Evolutionary conservation across 148 eudicot genomes (phyloP).

Genomic region (Chenopodium album): DNA sequence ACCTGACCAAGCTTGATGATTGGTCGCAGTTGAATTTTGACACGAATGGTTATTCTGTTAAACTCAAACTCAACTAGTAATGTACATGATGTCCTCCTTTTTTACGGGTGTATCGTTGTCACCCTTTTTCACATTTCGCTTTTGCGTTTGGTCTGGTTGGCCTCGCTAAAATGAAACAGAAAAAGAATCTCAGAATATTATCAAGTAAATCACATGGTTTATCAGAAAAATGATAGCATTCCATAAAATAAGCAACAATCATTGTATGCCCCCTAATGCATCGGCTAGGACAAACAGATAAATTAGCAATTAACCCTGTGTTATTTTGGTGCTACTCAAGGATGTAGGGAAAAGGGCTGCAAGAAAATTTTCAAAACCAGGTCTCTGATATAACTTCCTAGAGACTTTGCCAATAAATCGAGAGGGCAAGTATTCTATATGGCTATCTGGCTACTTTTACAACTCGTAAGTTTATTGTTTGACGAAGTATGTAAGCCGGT

Average conservation of each 20-base stretch:
- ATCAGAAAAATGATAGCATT: neutral
- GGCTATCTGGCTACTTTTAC: too few relatives aligned
- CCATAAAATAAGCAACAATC: too few relatives aligned
- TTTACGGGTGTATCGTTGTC: slow-evolving; percentile 62
- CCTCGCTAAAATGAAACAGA: slow-evolving; percentile 59
- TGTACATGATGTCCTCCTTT: slow-evolving; percentile 58
- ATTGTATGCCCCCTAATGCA: neutral
- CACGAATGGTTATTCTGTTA: neutral
- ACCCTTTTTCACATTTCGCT: slow-evolving; percentile 42
- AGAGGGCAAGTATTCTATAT: too few relatives aligned
- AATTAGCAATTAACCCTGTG: neutral
- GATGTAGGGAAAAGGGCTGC: neutral
- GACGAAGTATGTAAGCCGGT: neutral
- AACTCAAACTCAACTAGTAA: slow-evolving; percentile 21
- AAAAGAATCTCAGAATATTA: neutral
- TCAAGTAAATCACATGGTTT: neutral
- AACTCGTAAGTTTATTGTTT: too few relatives aligned
- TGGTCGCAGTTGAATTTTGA: neutral
- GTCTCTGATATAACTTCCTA: neutral
- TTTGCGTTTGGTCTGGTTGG: slow-evolving; percentile 53
- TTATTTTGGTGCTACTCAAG: neutral
- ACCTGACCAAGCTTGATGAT: neutral
- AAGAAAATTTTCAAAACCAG: neutral
- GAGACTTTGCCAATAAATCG: too few relatives aligned
- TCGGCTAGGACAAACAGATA: neutral